Evolutionary conservation across 768 basidiomycete genomes (phyloP).

Genomic region (Tulasnella sp.): DNA sequence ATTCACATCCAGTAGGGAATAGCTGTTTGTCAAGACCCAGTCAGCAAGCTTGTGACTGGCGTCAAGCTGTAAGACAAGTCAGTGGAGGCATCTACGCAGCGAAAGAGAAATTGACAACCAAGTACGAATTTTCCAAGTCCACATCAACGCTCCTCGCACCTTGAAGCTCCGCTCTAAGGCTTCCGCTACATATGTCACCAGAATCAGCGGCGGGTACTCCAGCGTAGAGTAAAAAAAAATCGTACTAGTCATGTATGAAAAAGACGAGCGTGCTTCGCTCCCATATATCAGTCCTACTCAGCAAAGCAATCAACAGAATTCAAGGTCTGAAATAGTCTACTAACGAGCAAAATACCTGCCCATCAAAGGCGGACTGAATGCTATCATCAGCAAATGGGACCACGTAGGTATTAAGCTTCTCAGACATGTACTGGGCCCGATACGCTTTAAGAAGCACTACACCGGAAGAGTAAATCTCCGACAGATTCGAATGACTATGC

Average conservation of each 20-base stretch:
- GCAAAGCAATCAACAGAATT: not conserved
- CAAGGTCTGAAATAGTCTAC: conserved; percentile 23
- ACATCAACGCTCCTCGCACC: conserved; percentile 60
- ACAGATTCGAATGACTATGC: too few relatives aligned
- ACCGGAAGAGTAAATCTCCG: not conserved
- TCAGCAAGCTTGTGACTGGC: conserved; percentile 64
- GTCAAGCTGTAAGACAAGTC: conserved; percentile 47
- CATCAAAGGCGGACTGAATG: conserved; percentile 57
- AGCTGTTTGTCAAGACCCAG: conserved; percentile 58
- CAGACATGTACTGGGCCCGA: conserved; percentile 69
- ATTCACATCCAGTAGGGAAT: conserved; percentile 76
- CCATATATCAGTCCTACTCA: conserved; percentile 50
- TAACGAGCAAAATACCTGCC: conserved; percentile 84
- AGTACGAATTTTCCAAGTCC: conserved; percentile 66
- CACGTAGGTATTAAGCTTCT: conserved; percentile 63
- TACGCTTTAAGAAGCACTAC: conserved; percentile 79
- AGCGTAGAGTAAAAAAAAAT: conserved; percentile 8
- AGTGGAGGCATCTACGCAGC: not conserved
- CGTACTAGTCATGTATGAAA: conserved; percentile 92
- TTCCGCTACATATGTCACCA: conserved; percentile 45
- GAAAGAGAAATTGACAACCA: conserved; percentile 56
- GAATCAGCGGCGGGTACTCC: conserved; percentile 5
- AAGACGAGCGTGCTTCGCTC: conserved; percentile 63
- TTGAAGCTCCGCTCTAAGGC: conserved; percentile 71
- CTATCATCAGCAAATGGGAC: conserved; percentile 58